phyloP scores from a whole-genome alignment of 23 red algal genomes.

The Rhodosorus marinus region DNA sequence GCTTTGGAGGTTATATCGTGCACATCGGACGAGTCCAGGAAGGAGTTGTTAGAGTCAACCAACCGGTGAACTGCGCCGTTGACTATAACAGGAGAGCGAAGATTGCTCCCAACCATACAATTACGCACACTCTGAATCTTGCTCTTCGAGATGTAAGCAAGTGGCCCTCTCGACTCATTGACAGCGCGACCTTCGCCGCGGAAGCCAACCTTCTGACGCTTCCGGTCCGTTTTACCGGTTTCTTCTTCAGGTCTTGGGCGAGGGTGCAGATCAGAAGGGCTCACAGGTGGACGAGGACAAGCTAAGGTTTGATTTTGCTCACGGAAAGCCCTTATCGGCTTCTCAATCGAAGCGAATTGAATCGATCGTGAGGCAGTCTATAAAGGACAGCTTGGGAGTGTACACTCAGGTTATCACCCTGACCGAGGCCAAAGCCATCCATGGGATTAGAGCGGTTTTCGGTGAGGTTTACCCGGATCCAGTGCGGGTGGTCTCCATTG shows the following conservation, averaged over 20 bases:
- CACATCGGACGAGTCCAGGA: conserved; percentile 16
- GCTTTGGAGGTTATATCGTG: conserved; percentile 71
- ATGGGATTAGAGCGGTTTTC: conserved; percentile 73
- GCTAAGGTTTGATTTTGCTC: conserved; percentile 92
- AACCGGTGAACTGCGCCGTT: conserved; percentile 27
- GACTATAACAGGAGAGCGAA: conserved; percentile 58
- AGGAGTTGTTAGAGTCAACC: conserved; percentile 38
- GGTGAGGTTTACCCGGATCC: conserved; percentile 92
- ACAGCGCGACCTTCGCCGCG: too few relatives aligned
- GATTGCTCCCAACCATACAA: conserved; percentile 95
- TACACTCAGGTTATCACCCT: conserved; percentile 47
- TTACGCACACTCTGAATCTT: conserved; percentile 89
- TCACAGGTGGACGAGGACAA: conserved; percentile 81
- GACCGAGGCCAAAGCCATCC: conserved; percentile 38
- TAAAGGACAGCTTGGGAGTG: conserved; percentile 34
- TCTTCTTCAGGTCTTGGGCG: conserved; percentile 67
- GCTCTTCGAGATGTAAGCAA: too few relatives aligned
- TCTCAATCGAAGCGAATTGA: conserved; percentile 45
- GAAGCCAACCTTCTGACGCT: too few relatives aligned
- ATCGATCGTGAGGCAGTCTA: conserved; percentile 7
- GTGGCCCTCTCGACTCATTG: too few relatives aligned
- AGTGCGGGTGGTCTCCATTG: conserved; percentile 83
- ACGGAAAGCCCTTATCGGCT: conserved; percentile 26
- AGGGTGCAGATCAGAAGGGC: conserved; percentile 63
- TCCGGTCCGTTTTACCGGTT: too few relatives aligned